Conservation (phyloP, 1,139 yeast species). For the Suhomyces choctaworum region DNA sequence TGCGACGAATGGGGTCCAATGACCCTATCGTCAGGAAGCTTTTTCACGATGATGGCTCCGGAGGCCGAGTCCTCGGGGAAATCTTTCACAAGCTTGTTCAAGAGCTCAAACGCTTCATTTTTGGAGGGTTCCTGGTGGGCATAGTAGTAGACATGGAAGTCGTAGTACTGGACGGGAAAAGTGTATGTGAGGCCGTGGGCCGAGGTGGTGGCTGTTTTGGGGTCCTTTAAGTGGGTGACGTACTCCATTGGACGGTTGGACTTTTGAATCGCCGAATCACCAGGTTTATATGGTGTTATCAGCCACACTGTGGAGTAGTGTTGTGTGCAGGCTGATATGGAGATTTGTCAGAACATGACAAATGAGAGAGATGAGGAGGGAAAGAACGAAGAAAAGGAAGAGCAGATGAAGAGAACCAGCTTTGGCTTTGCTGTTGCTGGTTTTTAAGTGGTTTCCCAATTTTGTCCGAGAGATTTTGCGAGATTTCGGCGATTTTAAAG, state of each 20-base stretch:
- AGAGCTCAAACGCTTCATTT: conserved; percentile 25
- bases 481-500: no score
- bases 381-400: no score
- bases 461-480: no score
- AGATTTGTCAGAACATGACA: no score
- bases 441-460: no score
- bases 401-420: no score
- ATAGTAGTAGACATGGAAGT: conserved; percentile 36
- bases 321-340: no score
- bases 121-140: conserved; percentile 23
- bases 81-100: conserved; percentile 25
- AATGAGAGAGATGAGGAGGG: no score
- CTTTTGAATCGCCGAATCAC: no score
- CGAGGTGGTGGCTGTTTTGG: conserved; percentile 25
- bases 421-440: no score
- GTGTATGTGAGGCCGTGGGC: conserved; percentile 22
- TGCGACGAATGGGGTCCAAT: conserved; percentile 36
- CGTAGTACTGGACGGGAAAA: conserved; percentile 34
- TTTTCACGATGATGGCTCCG: conserved; percentile 35
- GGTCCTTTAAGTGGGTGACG: conserved; percentile 27
- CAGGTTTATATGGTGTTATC: no score
- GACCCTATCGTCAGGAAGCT: conserved; percentile 26
- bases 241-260: conserved; percentile 29
- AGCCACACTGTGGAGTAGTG: no score
- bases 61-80: conserved; percentile 26